Conservation (phyloP, 164 flowering plant genomes). For the Dillenia suffruticosa region DNA sequence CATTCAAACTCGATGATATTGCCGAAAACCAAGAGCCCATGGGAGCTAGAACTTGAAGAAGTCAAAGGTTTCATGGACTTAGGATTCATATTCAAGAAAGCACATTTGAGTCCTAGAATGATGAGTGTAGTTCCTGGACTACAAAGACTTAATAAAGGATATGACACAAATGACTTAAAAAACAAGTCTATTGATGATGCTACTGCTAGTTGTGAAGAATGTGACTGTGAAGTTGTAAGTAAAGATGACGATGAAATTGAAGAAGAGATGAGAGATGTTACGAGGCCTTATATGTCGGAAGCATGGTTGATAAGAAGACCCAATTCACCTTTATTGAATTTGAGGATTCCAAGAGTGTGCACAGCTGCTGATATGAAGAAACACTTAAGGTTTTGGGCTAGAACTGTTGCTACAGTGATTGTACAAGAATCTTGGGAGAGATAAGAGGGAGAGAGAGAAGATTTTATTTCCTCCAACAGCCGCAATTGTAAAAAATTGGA, state of each 20-base stretch:
- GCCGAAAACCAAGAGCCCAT: conserved; percentile 33
- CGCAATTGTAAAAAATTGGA: background rate
- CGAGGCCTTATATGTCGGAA: conserved; percentile 66
- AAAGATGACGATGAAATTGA: conserved; percentile 5
- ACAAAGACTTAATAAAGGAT: conserved; percentile 23
- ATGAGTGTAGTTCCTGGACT: conserved; percentile 56
- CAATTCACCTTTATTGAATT: conserved; percentile 45
- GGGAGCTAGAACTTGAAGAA: conserved; percentile 65
- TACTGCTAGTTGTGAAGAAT: background rate
- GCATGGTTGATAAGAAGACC: conserved; percentile 62
- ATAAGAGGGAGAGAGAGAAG: background rate
- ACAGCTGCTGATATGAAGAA: conserved; percentile 51
- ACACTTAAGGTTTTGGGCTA: conserved; percentile 59
- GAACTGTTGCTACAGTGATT: conserved; percentile 44
- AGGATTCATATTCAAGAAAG: conserved; percentile 57
- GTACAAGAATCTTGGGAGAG: conserved; percentile 25
- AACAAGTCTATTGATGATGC: background rate
- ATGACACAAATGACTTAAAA: background rate
- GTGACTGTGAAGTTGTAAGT: background rate
- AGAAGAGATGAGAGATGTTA: conserved; percentile 10
- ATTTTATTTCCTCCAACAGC: background rate
- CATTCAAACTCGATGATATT: conserved; percentile 10
- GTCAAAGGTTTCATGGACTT: conserved; percentile 71
- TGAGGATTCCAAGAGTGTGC: conserved; percentile 30
- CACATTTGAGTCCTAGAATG: conserved; percentile 36